Conservation (phyloP, 2,329 filamentous ascomycete species). For the Bertia moriformis region DNA sequence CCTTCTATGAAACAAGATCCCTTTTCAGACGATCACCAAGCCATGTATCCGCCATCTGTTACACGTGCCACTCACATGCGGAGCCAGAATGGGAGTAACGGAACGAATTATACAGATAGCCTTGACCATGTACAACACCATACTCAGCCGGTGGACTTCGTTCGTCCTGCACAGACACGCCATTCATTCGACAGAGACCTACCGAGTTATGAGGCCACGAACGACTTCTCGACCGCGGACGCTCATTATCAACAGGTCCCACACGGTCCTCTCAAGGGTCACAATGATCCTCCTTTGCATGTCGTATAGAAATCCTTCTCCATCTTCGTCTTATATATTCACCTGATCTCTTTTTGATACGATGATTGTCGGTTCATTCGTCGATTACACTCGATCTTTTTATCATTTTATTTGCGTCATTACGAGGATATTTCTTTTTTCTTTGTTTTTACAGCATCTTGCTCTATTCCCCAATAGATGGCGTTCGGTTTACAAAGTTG, state of each 20-base stretch:
- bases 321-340: too few species aligned
- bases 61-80: not conserved
- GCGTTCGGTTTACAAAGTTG: not conserved
- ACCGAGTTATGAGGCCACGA: not conserved
- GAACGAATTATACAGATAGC: conserved; percentile 1
- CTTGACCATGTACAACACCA: not conserved
- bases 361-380: not conserved
- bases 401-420: not conserved
- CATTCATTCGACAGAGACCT: not conserved
- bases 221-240: not conserved
- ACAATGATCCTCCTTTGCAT: not conserved
- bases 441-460: not conserved
- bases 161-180: not conserved
- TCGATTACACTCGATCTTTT: too few species aligned
- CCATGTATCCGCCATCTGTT: not conserved
- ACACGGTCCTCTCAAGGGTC: not conserved
- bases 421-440: not conserved
- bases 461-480: not conserved
- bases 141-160: too few species aligned
- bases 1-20: not conserved
- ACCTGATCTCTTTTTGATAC: too few species aligned
- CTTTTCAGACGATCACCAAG: not conserved
- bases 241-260: not conserved
- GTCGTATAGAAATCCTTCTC: not conserved
- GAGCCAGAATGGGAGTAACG: conserved; percentile 1